Conservation (phyloP, 2,329 filamentous ascomycete genomes). For the Pyrenochaeta sp. region DNA sequence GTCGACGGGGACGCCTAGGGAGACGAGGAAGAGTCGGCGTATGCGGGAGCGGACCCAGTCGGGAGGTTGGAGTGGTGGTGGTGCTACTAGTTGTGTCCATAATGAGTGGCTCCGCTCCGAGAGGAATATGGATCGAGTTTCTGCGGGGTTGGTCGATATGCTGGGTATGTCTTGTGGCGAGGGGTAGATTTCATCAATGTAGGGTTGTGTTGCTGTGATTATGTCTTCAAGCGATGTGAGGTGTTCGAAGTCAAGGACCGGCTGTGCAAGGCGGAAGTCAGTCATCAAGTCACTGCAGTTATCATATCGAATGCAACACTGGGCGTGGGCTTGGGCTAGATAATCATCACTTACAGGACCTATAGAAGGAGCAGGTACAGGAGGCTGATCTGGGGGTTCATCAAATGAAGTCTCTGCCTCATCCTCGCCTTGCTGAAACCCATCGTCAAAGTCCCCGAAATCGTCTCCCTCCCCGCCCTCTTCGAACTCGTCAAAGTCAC, state of each 20-base stretch:
- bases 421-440: conserved; percentile 52
- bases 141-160: conserved; percentile 46
- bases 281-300: conserved; percentile 37
- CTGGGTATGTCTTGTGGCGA: conserved; percentile 54
- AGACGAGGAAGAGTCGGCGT: conserved; percentile 92
- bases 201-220: conserved; percentile 67
- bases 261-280: conserved; percentile 55
- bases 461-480: conserved; percentile 58
- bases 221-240: conserved; percentile 68
- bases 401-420: conserved; percentile 51
- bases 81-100: conserved; percentile 95
- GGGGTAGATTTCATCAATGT: conserved; percentile 68
- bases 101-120: conserved; percentile 88
- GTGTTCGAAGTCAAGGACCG: conserved; percentile 73
- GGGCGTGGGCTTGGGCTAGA: conserved; percentile 43
- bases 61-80: conserved; percentile 91
- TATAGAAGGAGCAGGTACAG: conserved; percentile 52
- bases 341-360: conserved; percentile 59
- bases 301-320: conserved; percentile 43
- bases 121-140: conserved; percentile 61
- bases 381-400: conserved; percentile 48
- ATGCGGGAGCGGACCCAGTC: conserved; percentile 98
- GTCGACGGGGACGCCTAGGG: conserved; percentile 93
- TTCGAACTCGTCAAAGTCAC: conserved; percentile 72
- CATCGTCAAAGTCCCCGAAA: conserved; percentile 63